Conservation (phyloP, 192 early-diverging fungal genomes). For the Backusella sp. region DNA sequence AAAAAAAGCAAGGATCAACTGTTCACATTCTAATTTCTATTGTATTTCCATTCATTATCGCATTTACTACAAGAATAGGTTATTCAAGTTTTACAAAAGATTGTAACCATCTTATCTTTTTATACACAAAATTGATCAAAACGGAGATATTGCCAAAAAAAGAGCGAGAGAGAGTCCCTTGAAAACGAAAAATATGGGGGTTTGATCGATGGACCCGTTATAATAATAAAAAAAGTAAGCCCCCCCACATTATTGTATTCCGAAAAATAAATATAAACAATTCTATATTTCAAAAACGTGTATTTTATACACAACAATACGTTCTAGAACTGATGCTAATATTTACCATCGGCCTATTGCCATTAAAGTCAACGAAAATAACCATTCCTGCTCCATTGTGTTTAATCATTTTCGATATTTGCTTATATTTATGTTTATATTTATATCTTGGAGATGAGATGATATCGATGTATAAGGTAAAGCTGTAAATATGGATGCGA, state of each 20-base stretch:
- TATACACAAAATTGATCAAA: neutral
- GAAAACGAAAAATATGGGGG: neutral
- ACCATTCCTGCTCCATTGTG: neutral
- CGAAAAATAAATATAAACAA: neutral
- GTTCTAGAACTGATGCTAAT: neutral
- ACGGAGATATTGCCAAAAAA: neutral
- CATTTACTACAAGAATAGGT: neutral
- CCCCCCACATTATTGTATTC: neutral
- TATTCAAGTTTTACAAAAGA: neutral
- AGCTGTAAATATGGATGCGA: no score
- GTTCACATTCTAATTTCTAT: neutral
- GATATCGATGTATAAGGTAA: no score
- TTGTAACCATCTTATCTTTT: neutral
- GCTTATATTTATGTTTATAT: no score
- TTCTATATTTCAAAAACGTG: neutral
- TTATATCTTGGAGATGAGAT: no score
- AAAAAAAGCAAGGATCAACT: neutral
- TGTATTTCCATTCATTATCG: neutral
- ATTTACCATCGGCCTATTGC: neutral
- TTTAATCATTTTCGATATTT: no score
- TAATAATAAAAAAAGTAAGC: neutral
- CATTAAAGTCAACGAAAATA: neutral
- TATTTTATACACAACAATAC: neutral
- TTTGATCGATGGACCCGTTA: neutral
- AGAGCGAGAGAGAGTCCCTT: neutral